Evolutionary conservation across 352 stramenopile species (phyloP).

Genomic region (Globisporangium nunn): DNA sequence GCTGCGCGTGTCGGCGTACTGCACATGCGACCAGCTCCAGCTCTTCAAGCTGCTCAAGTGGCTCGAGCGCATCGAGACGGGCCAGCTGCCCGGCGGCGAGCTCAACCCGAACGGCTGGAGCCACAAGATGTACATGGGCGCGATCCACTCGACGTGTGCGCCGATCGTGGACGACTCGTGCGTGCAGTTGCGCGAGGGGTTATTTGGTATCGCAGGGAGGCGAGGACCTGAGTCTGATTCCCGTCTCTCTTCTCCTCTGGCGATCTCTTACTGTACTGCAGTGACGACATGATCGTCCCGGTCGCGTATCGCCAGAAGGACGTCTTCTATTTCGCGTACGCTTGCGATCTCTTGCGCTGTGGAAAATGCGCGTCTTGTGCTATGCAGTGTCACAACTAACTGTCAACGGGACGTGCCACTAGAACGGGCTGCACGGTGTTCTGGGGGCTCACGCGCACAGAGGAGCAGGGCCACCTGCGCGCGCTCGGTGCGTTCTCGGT

Average conservation of each 20-base stretch:
- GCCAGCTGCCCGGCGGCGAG: conserved; percentile 66
- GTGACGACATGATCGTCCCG: conserved; percentile 28
- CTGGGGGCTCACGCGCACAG: conserved; percentile 79
- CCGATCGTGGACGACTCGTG: conserved; percentile 36
- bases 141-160: conserved; percentile 68
- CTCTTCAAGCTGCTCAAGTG: conserved; percentile 87
- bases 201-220: too few species aligned
- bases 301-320: conserved; percentile 69
- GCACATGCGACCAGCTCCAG: conserved; percentile 75
- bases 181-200: conserved; percentile 3
- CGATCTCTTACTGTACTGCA: background rate
- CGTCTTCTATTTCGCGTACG: conserved; percentile 83
- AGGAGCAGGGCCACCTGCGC: conserved; percentile 72
- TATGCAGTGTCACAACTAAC: too few species aligned
- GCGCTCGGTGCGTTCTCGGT: conserved; percentile 54
- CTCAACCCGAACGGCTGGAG: conserved; percentile 72
- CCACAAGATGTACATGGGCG: conserved; percentile 86
- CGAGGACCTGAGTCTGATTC: too few species aligned
- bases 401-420: too few species aligned
- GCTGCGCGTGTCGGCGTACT: conserved; percentile 80
- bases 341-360: background rate
- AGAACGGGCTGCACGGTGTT: conserved; percentile 86
- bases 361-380: too few species aligned
- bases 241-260: background rate
- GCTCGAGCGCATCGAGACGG: conserved; percentile 74